Evolutionary conservation across 441 rosid genomes (phyloP).

Genomic region (Biscutella laevigata): DNA sequence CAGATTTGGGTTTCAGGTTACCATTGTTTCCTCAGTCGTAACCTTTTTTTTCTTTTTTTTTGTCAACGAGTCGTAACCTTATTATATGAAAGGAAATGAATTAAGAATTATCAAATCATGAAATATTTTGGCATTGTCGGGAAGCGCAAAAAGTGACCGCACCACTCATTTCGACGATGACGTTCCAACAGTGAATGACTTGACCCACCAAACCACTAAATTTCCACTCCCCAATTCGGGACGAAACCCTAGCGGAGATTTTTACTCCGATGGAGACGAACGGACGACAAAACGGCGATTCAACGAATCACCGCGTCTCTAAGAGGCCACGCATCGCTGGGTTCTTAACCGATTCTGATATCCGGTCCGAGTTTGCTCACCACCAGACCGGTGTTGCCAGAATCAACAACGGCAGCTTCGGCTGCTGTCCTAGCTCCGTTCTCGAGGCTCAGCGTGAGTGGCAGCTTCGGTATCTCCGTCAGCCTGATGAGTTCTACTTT

Average conservation of each 20-base stretch:
- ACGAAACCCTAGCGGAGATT: conserved; percentile 20
- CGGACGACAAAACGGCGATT: conserved; percentile 49
- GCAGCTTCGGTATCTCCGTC: conserved; percentile 65
- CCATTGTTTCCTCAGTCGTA: no score
- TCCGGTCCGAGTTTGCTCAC: conserved; percentile 71
- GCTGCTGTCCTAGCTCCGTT: conserved; percentile 76
- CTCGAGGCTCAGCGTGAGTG: conserved; percentile 57
- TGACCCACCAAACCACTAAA: conserved; percentile 11
- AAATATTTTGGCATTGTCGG: conserved; percentile 2
- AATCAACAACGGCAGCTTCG: conserved; percentile 94
- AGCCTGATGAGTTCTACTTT: conserved; percentile 85
- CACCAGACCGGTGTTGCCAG: conserved; percentile 59
- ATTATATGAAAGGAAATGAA: no score
- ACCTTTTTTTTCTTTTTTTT: no score
- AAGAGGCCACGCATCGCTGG: conserved; percentile 46
- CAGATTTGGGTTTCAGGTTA: no score
- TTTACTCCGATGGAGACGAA: conserved; percentile 22
- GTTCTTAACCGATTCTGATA: conserved; percentile 41
- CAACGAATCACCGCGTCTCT: conserved; percentile 24
- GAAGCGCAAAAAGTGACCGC: conserved; percentile 22
- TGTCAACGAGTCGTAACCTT: no score
- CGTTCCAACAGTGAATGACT: conserved; percentile 11
- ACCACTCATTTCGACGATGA: conserved; percentile 16
- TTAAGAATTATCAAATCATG: no score
- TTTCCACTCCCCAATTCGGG: not conserved